A percentile compares a stretch with the other conserved stretches of the same genome.
These are phyloP conservation scores for Thuja plicata DNA, from an alignment of 83 land plant species.

Conservation along the genomic window DNA sequence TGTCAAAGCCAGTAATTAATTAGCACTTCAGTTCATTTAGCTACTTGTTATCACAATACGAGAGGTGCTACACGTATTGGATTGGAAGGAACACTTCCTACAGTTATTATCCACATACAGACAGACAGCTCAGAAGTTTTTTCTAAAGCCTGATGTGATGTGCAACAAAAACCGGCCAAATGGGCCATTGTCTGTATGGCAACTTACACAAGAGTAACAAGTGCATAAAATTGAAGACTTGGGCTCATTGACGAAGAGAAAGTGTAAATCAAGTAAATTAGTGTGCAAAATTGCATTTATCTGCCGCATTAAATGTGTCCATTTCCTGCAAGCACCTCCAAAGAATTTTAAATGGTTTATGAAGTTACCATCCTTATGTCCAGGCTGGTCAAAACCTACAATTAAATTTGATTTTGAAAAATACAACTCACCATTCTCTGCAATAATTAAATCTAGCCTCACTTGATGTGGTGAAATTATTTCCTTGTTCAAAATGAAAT, in stretches of 20 bases:
- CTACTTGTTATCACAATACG: too few species aligned
- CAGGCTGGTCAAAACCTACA: background rate
- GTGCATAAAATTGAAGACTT: background rate
- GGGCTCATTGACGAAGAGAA: background rate
- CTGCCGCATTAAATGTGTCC: background rate
- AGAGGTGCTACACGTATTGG: background rate
- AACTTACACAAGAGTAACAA: background rate
- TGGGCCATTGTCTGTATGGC: background rate
- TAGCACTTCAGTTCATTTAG: too few species aligned
- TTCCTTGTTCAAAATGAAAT: conserved; percentile 2
- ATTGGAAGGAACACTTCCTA: background rate
- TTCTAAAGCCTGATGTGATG: background rate
- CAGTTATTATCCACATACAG: background rate
- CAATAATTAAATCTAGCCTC: background rate
- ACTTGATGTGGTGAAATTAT: background rate
- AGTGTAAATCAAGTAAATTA: background rate
- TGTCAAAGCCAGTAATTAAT: too few species aligned
- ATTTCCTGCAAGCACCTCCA: background rate
- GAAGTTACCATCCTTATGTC: background rate
- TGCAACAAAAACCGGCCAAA: background rate
- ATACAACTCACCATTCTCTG: background rate
- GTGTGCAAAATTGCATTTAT: background rate
- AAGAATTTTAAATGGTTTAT: background rate
- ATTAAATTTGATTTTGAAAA: background rate
- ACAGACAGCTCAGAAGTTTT: background rate